A percentile compares a stretch with the other conserved stretches of the same genome.
Evolutionary conservation across 495 filamentous ascomycete genomes (phyloP).

Genomic region (Aspergillus homomorphus): DNA sequence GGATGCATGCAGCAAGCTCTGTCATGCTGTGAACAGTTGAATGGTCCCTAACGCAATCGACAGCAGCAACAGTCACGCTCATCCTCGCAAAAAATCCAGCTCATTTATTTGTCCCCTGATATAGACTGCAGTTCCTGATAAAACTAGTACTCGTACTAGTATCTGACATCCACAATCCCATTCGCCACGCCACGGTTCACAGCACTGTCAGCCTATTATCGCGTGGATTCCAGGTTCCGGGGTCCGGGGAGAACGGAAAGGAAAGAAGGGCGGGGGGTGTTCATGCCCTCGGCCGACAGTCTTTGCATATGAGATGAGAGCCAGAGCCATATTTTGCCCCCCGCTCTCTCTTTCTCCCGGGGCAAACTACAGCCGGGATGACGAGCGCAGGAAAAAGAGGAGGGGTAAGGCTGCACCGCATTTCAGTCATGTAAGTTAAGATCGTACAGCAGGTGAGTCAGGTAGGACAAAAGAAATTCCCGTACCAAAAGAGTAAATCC

Average conservation of each 20-base stretch:
- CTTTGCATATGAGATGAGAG: background rate
- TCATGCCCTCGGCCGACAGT: background rate
- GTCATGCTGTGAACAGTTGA: background rate
- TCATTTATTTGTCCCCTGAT: background rate
- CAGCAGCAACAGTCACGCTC: background rate
- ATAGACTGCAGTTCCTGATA: background rate
- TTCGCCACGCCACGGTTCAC: no score
- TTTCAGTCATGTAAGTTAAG: no score
- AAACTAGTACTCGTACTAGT: background rate
- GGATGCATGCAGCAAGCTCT: background rate
- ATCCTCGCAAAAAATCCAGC: background rate
- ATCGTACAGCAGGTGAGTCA: no score
- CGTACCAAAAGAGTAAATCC: no score
- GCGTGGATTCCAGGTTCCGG: background rate
- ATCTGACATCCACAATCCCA: background rate
- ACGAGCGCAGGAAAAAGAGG: no score
- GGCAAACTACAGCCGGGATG: background rate
- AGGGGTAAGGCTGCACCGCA: no score
- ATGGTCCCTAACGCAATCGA: background rate
- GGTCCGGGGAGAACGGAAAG: background rate
- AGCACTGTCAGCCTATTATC: background rate
- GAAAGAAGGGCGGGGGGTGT: background rate
- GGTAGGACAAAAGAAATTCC: no score
- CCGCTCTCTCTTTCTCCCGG: background rate
- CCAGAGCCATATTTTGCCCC: no score